Evolutionary conservation across 495 filamentous ascomycete genomes (phyloP), one percentile per base, ranked within the genome.

Genomic region (Penicillium crystallinum): DNA sequence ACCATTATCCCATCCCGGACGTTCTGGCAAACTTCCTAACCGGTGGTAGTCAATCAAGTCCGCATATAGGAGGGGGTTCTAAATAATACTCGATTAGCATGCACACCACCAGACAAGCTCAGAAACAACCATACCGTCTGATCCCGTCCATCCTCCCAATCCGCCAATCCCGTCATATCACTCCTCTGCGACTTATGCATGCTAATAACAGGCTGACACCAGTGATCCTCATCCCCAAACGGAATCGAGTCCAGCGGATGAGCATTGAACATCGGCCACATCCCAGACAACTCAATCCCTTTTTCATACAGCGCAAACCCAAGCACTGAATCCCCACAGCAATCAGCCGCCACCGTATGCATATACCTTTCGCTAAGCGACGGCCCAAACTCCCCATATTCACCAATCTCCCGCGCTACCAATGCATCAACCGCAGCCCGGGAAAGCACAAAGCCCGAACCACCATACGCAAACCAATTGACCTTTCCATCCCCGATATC

Each of bases 211-310:
- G 79, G 77, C 45, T 78, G 74, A 46, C 79, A 81, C 77, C 76
- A 80, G 44, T 71, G 59, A 7, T 59, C 39, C 22, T 65, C 52
- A n/a, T 66, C 56, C 2, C 48, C 54, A 38, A 67, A 71, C 0
- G 73, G 69, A 35, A 73, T 68, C 0, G 59, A 52, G 44, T 79
- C 72, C 6, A 70, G 44, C 5, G 67, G 49, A 41, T 65, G 65
- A 12, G 67, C 58, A 44, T 78, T 79, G 58, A 82, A 77, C 71
- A 81, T 78, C 0, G 79, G 80, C 67, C 72, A 81, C 19, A 71
- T 62, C 49, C 78, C 78, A 1, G 68, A 68, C 17, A 82, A 46
- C 2, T 65, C 55, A 4, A 79, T 65, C 1, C 74, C 72, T 27
- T 69, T 64, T 47, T 77, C 62, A 44, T 66, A 65, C 18, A 81